phyloP scores from a whole-genome alignment of 2,329 filamentous ascomycete genomes.

The Malbranchea zuffiana region DNA sequence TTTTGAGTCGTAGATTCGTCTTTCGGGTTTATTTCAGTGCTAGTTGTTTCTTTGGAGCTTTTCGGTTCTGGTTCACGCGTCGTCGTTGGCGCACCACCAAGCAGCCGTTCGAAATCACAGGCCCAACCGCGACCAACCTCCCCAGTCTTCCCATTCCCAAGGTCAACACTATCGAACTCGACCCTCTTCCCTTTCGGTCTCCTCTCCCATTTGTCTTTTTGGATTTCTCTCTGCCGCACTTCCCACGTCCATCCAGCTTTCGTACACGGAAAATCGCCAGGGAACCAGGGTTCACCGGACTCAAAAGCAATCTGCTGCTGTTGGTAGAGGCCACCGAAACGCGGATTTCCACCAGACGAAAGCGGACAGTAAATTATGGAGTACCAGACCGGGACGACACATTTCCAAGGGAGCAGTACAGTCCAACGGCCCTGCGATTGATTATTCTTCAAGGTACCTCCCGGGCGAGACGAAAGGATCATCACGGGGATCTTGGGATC shows the following conservation, averaged over 20 bases:
- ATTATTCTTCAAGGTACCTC: conserved; percentile 24
- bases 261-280: conserved; percentile 71
- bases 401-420: conserved; percentile 80
- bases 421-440: conserved; percentile 64
- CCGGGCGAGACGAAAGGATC: conserved; percentile 50
- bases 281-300: conserved; percentile 68
- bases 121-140: conserved; percentile 73
- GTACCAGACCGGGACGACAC: conserved; percentile 76
- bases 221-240: conserved; percentile 48
- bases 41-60: neutral
- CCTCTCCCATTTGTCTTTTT: conserved; percentile 58
- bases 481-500: conserved; percentile 73
- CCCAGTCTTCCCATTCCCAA: conserved; percentile 64
- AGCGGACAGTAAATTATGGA: conserved; percentile 71
- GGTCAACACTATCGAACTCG: conserved; percentile 61
- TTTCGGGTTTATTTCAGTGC: neutral
- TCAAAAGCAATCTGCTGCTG: conserved; percentile 73
- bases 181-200: conserved; percentile 72
- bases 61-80: neutral
- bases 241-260: conserved; percentile 72
- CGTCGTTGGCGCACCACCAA: conserved; percentile 29
- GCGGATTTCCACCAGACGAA: conserved; percentile 65
- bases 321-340: conserved; percentile 73
- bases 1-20: neutral
- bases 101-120: conserved; percentile 70